Evolutionary conservation across 106 monocot genomes (phyloP), one percentile per base, ranked within the genome.

Genomic region (Iris macrosiphon): DNA sequence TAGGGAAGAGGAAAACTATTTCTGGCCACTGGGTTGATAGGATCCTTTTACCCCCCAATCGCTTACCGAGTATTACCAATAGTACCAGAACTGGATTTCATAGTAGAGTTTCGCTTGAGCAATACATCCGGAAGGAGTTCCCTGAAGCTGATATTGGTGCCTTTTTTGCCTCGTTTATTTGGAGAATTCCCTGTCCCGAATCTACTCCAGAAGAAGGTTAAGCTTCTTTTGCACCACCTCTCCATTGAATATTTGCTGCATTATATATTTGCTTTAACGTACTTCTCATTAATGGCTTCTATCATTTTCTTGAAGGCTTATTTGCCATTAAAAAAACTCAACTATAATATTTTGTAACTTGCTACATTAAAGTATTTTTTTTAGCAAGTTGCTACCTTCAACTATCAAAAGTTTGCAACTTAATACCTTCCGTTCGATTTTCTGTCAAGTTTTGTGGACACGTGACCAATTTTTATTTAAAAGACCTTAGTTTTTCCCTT

Each of bases 131-230:
- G 45, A 71, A 74, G 37, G 71, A 76, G 54, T 76, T 67, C 34
- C 83, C 89, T 18, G 43, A 63, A 24, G 50, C 45, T 1, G 77
- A 89, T 64, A 28, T 68, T 51, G 47, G 57, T 29, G 57, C 75
- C 40, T 80, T 89, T 13, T 89, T 89, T 73, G 61, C 66, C n/a
- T 70, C 75, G 27, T 89, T 89, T 56, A 42, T 50, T 23, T 89
- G 88, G 88, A 79, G 25, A 61, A 40, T 88, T 55, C 82, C 82
- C 69, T 50, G 31, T 49, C n/a, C 35, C 27, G 37, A 26, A n/a
- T 4, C 18, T 19, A 19, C 6, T 0, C 55, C 38, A 39, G 29
- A 26, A 67, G 61, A 59, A 73, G 73, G 65, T 73, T 52, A 16
- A n/a, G 23, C 5, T 34, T 33, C 4, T 28, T 37, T 26, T 15